Evolutionary conservation across 345 rosid genomes (phyloP).

Genomic region (Brassica nigra): DNA sequence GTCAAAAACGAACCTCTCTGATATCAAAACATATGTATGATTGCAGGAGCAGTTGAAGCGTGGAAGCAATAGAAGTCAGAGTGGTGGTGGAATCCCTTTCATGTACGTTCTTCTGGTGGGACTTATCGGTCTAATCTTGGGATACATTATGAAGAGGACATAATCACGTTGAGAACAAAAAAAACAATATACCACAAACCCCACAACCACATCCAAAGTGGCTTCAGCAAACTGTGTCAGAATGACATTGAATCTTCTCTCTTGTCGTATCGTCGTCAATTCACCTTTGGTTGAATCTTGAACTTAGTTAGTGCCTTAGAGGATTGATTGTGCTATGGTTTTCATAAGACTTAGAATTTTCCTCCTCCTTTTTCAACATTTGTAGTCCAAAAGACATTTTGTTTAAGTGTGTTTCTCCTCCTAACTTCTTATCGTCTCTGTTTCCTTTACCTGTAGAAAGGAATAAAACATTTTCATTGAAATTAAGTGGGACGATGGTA

Average conservation of each 20-base stretch:
- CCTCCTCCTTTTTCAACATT: neutral
- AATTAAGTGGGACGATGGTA: neutral
- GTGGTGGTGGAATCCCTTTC: conserved; percentile 49
- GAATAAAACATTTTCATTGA: neutral
- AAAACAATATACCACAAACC: neutral
- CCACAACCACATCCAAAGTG: neutral
- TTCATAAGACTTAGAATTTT: conserved; percentile 29
- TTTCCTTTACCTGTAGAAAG: neutral
- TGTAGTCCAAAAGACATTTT: neutral
- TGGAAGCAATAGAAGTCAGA: conserved; percentile 45
- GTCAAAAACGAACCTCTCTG: conserved; percentile 1
- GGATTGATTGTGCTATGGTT: conserved; percentile 13
- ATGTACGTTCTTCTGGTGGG: conserved; percentile 62
- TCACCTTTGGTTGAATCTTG: conserved; percentile 21
- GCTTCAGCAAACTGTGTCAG: conserved; percentile 26
- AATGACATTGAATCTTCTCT: conserved; percentile 18
- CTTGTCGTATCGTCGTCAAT: conserved; percentile 25
- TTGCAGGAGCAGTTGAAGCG: conserved; percentile 69
- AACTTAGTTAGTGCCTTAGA: conserved; percentile 17
- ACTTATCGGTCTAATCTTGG: conserved; percentile 68
- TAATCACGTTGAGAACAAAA: conserved; percentile 32
- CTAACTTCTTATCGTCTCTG: neutral
- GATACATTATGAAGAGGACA: conserved; percentile 67
- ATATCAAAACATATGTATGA: neutral
- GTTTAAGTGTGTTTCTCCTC: conserved; percentile 12